Base-by-base conservation (phyloP, 192 early-diverging fungal species). In the Lobosporangium transversale region DNA sequence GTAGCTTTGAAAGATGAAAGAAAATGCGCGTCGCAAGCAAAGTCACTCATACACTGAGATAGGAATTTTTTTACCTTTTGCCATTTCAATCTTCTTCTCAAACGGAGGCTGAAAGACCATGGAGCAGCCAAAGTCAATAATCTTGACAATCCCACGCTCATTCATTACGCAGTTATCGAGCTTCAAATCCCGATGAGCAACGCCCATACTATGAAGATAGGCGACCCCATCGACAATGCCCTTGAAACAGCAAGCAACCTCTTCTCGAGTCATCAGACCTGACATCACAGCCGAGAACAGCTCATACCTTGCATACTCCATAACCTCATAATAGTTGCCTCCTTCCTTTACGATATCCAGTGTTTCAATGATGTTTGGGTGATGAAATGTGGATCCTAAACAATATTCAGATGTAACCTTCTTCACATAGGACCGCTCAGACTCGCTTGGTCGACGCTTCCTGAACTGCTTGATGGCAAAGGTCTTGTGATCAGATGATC, bases 121-220 rank as follows among this genome's bases (percentile, higher is more conserved):
- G 3, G 92, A 91, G 49, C 94, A 94, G 31, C 97, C 97, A 86
- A 98, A 98, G 63, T 98, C 97, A 23, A 95, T 97, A 61, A 98
- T 92, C 80, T 98, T 98, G 73, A 98, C 74, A 37, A 90, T 85
- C 12, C 92, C 91, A 4, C 69, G 63, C 33, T 81, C 85, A 66
- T 91, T 91, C 70, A 98, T 73, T 26, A 97, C 78, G 37, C 93
- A 86, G 84, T 98, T 98, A 73, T 92, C 91, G 17, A 95, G 89
- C 60, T 98, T 97, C 59, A 98, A 79, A 61, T 98, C 95, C 31
- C 95, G 85, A 76, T 98, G 97, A 5, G 95, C 94, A 31, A 98
- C 94, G 31, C 97, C 97, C 58, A 95, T 85, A 9, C 79, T 82
- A 78, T 98, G 97, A 29, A 98, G 78, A 65, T 97, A 97, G 45